Evolutionary conservation across 768 basidiomycete genomes (phyloP), one percentile per base, ranked within the genome.

Genomic region (Hygrocybe punicea): DNA sequence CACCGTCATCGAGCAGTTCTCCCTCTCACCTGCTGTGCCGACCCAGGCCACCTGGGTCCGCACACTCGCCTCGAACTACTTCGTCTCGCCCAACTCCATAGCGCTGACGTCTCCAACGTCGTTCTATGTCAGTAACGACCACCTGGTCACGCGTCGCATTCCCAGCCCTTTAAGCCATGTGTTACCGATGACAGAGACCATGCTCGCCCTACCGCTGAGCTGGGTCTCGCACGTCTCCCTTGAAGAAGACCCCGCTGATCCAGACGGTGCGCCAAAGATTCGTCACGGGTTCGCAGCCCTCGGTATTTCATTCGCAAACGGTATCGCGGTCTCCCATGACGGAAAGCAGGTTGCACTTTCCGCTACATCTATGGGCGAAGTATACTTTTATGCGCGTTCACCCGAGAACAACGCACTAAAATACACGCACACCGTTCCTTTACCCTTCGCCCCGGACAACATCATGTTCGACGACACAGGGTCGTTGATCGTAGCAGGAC

Each of bases 41-140:
- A 71, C 70, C 4, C 66, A 71, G 17, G 85, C 84, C 16, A 76
- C 60, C 7, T 75, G 87, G 70, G 66, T 87, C 33, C 82, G 82
- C 60, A 89, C 87, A 8, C 75, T 90, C 44, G 71, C 77, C 17
- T 81, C 82, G 14, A 77, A 77, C 4, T 78, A 78, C 53, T 84
- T 89, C 61, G 69, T 85, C 29, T 77, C 87, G 9, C 84, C 87
- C 24, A 91, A 91, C 65, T 74, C 84, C 3, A 66, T 91, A 57
- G 82, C 86, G 16, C 68, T 87, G 33, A 84, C 86, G 8, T 81
- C 84, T 42, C 81, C 84, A 1, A 78, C 80, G 56, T 81, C 85
- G 1, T 89, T 91, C 67, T 89, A 85, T 63, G 78, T 90, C 49
- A 81, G 81, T 40, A 86, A 91, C 64, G 89, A 91, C 66, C 89